Percentiles rank a stretch among this genome's conserved stretches.
Evolutionary conservation across 2,329 filamentous ascomycete species (phyloP).

Genomic region (Microascus cirrosus): DNA sequence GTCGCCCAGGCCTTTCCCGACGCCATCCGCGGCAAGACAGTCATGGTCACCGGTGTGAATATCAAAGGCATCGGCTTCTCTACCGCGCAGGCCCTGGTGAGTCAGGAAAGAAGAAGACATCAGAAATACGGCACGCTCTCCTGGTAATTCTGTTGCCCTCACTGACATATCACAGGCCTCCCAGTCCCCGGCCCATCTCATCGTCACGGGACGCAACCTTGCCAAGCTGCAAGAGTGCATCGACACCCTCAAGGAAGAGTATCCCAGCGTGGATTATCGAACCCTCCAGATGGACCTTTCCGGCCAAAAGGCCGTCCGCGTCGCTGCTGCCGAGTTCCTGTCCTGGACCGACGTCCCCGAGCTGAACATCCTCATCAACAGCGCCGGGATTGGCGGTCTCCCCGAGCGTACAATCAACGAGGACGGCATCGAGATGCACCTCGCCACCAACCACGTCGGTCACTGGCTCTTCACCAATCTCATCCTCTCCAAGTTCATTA

Average conservation of each 20-base stretch:
- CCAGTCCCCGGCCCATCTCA: constrained; percentile 21
- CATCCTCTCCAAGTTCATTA: constrained; percentile 21
- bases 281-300: constrained; percentile 24
- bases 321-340: constrained; percentile 21
- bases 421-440: constrained; percentile 24
- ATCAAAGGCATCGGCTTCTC: constrained; percentile 23
- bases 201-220: constrained; percentile 26
- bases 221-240: constrained; percentile 23
- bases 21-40: constrained; percentile 16
- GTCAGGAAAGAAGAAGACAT: background rate
- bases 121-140: background rate
- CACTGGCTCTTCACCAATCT: constrained; percentile 24
- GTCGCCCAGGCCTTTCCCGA: constrained; percentile 8
- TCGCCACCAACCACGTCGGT: constrained; percentile 24
- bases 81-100: constrained; percentile 15
- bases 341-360: constrained; percentile 14
- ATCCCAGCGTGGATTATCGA: constrained; percentile 20
- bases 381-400: constrained; percentile 20
- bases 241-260: constrained; percentile 18
- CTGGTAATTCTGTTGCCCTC: background rate
- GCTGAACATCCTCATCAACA: constrained; percentile 9
- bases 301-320: constrained; percentile 23
- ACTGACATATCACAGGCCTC: constrained; percentile 7
- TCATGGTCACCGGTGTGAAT: constrained; percentile 25
- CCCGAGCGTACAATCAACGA: constrained; percentile 16